Percentiles rank a stretch among this genome's conserved stretches.
phyloP scores from a whole-genome alignment of 805 yeast species.

The Wickerhamiella azyma region DNA sequence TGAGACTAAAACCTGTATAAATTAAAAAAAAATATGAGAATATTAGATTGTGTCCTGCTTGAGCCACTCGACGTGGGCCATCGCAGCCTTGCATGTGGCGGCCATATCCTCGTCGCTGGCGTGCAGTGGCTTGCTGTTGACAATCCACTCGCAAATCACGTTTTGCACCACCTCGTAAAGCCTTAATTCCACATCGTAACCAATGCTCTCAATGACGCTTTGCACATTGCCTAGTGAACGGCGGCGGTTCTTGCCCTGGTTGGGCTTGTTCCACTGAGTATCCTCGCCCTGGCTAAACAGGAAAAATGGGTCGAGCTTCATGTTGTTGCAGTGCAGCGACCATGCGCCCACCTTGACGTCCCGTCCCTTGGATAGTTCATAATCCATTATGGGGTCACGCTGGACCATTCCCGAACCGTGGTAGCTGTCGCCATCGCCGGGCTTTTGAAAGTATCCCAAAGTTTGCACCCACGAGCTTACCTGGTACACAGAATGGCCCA shows the following conservation, averaged over 20 bases:
- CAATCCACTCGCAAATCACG: conserved; percentile 18
- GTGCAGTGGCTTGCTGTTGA: conserved; percentile 9
- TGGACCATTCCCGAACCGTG: conserved; percentile 46
- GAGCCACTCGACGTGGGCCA: conserved; percentile 16
- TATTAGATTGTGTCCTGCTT: conserved; percentile 6
- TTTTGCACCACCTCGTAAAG: conserved; percentile 12
- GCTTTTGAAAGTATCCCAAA: conserved; percentile 23
- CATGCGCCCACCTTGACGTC: conserved; percentile 10
- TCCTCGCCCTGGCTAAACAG: conserved; percentile 10
- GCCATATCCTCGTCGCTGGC: conserved; percentile 10
- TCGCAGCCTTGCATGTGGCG: conserved; percentile 12
- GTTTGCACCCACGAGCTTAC: conserved; percentile 29
- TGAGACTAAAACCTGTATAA: background rate
- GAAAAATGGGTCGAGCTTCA: conserved; percentile 16
- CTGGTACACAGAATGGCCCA: conserved; percentile 45
- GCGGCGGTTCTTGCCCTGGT: conserved; percentile 7
- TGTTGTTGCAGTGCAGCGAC: conserved; percentile 15
- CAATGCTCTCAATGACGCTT: conserved; percentile 6
- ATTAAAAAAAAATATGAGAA: background rate
- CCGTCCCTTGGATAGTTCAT: conserved; percentile 12
- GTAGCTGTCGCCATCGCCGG: conserved; percentile 4
- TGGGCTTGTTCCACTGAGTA: conserved; percentile 8
- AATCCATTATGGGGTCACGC: conserved; percentile 54
- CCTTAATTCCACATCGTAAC: conserved; percentile 14
- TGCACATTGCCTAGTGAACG: conserved; percentile 15